Percentiles rank a stretch among this genome's conserved stretches.
These are phyloP conservation scores for Crotalaria pallida DNA, from an alignment of 306 rosid genomes.

Conservation along the genomic window DNA sequence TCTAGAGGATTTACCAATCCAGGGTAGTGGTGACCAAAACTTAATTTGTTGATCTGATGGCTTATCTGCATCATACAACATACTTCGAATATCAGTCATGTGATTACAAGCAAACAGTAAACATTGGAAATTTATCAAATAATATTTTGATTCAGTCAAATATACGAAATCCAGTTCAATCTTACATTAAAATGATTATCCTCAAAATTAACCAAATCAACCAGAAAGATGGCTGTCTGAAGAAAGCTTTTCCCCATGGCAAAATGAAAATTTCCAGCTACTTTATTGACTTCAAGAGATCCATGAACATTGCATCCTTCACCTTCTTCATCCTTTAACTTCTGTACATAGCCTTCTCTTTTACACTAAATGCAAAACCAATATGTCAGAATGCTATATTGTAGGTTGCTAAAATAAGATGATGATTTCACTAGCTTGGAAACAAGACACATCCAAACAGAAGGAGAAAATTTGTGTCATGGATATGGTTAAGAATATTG, in stretches of 20 bases:
- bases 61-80: constrained; percentile 65
- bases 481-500: background rate
- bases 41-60: constrained; percentile 72
- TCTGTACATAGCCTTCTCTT: constrained; percentile 84
- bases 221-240: constrained; percentile 49
- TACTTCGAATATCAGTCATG: constrained; percentile 8
- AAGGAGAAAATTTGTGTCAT: background rate
- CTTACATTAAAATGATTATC: constrained; percentile 66
- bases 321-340: constrained; percentile 82
- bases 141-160: background rate
- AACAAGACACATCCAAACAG: background rate
- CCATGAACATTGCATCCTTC: constrained; percentile 94
- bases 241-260: constrained; percentile 81
- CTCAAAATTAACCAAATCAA: constrained; percentile 52
- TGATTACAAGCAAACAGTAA: constrained; percentile 8
- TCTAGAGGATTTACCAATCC: constrained; percentile 93
- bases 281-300: constrained; percentile 81
- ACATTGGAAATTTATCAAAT: background rate
- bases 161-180: constrained; percentile 5
- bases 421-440: background rate
- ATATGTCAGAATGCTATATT: constrained; percentile 15
- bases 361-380: constrained; percentile 57
- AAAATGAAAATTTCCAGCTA: constrained; percentile 85
- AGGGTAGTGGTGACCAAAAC: constrained; percentile 73
- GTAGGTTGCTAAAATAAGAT: background rate